Conservation (phyloP, 2,329 filamentous ascomycete genomes). For the Penicillium digitatum region DNA sequence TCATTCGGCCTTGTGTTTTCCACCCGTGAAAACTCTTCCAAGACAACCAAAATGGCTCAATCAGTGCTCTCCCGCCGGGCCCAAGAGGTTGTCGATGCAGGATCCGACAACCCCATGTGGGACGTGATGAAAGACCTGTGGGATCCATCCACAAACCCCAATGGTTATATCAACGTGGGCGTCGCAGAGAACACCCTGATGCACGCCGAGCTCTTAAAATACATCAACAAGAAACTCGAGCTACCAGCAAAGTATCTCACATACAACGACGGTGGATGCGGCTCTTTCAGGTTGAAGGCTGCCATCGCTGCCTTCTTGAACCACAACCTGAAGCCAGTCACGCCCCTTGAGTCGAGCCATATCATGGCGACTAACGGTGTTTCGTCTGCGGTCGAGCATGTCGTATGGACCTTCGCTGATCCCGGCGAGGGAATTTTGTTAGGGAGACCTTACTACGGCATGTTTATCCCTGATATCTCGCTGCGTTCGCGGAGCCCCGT, state of each 20-base stretch:
- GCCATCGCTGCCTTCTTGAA: slow-evolving; percentile 35
- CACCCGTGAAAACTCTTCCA: background rate
- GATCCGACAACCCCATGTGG: slow-evolving; percentile 35
- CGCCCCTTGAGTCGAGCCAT: slow-evolving; percentile 26
- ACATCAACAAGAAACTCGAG: slow-evolving; percentile 41
- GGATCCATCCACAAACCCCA: slow-evolving; percentile 34
- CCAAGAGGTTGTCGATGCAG: slow-evolving; percentile 8
- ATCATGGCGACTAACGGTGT: slow-evolving; percentile 36
- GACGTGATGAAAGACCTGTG: slow-evolving; percentile 47
- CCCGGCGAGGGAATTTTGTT: slow-evolving; percentile 36
- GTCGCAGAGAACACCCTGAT: slow-evolving; percentile 54
- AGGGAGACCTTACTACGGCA: slow-evolving; percentile 44
- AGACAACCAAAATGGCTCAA: background rate
- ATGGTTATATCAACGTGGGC: slow-evolving; percentile 50
- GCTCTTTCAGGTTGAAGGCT: slow-evolving; percentile 23
- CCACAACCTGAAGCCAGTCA: slow-evolving; percentile 28
- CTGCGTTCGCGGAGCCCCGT: slow-evolving; percentile 44
- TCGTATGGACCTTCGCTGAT: slow-evolving; percentile 32
- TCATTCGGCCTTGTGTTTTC: background rate
- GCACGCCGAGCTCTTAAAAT: slow-evolving; percentile 45
- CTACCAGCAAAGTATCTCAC: slow-evolving; percentile 33
- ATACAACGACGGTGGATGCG: slow-evolving; percentile 38
- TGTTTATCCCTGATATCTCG: slow-evolving; percentile 47
- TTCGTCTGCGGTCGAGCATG: slow-evolving; percentile 35
- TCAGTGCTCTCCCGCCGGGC: slow-evolving; percentile 15